Conservation (phyloP, 108 stramenopile species). For the Cyclotella cryptica region DNA sequence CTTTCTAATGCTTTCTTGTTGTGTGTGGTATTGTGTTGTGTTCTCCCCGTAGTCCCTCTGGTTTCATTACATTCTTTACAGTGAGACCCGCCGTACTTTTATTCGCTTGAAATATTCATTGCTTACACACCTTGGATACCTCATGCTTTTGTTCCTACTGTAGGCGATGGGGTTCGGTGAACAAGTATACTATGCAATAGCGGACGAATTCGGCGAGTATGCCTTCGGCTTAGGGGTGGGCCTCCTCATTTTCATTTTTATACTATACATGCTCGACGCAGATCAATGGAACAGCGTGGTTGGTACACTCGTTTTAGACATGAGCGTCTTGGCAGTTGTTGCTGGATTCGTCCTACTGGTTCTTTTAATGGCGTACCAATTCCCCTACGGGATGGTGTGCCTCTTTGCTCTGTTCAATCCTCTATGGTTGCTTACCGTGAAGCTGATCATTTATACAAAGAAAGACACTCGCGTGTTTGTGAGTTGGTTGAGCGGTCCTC, state of each 20-base stretch:
- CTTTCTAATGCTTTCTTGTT: neutral
- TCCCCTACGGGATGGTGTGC: slow-evolving; percentile 57
- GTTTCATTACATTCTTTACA: slow-evolving; percentile 29
- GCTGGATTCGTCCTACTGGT: slow-evolving; percentile 30
- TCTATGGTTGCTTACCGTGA: slow-evolving; percentile 46
- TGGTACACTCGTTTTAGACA: slow-evolving; percentile 12
- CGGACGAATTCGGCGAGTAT: slow-evolving; percentile 33
- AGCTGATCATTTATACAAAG: slow-evolving; percentile 34
- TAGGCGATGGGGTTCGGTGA: slow-evolving; percentile 48
- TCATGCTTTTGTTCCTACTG: slow-evolving; percentile 1
- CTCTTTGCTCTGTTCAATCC: slow-evolving; percentile 53
- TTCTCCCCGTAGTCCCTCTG: slow-evolving; percentile 12
- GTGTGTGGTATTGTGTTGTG: neutral
- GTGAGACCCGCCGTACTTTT: slow-evolving; percentile 8
- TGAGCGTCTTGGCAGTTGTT: slow-evolving; percentile 19
- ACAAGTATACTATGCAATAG: slow-evolving; percentile 31
- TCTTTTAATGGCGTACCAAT: slow-evolving; percentile 26
- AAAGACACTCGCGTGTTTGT: slow-evolving; percentile 37
- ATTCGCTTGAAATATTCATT: neutral
- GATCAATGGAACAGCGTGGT: slow-evolving; percentile 31
- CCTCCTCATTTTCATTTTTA: slow-evolving; percentile 7
- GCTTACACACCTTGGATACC: neutral
- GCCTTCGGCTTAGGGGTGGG: neutral
- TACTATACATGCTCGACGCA: slow-evolving; percentile 57
- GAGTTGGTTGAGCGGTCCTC: slow-evolving; percentile 51